Base-by-base conservation (phyloP, 805 yeast species). In the Kluyveromyces nonfermentans region DNA sequence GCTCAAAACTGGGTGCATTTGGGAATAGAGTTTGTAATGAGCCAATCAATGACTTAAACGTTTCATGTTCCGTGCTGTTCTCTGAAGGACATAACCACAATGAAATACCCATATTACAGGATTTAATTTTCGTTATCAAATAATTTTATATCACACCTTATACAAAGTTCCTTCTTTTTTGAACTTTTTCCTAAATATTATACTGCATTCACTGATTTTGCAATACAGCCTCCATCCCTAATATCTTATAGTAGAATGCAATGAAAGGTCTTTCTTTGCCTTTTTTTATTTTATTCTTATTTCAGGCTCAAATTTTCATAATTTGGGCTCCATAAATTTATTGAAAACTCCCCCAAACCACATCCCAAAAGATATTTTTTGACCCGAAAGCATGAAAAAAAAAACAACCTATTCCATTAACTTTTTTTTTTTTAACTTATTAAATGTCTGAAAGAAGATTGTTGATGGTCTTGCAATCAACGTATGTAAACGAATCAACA, bases 81-180 rank as follows among this genome's bases (percentile, higher is more conserved):
- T 66, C 67, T 43, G 68, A 74, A 1, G 95, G 95, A 58, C 81
- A 78, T 36, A 82, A 77, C 95, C 95, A 85, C 41, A 85, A 68
- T 45, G 93, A 79, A 40, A 79, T 73, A 20, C 71, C 71, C 71
- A 66, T 55, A 28, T n/a, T 37, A 15, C 30, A 25, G 30, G 12
- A 25, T n/a, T 37, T 20, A 19, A 19, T 22, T 30, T 7, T 9
- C n/a, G 14, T 22, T 21, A 17, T 8, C 15, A 10, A 3, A 8
- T 7, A 16, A 9, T 4, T 15, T 33, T 9, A 33, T 12, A 12
- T 10, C n/a, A 8, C 9, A 33, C 18, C 9, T n/a, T 33, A 16
- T 17, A 33, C n/a, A 25, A 25, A 25, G n/a, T n/a, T n/a, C n/a
- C n/a, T n/a, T n/a, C n/a, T n/a, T n/a, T n/a, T n/a, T n/a, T n/a